Base-by-base conservation (phyloP, 768 basidiomycete species). In the Mycena epipterygia region DNA sequence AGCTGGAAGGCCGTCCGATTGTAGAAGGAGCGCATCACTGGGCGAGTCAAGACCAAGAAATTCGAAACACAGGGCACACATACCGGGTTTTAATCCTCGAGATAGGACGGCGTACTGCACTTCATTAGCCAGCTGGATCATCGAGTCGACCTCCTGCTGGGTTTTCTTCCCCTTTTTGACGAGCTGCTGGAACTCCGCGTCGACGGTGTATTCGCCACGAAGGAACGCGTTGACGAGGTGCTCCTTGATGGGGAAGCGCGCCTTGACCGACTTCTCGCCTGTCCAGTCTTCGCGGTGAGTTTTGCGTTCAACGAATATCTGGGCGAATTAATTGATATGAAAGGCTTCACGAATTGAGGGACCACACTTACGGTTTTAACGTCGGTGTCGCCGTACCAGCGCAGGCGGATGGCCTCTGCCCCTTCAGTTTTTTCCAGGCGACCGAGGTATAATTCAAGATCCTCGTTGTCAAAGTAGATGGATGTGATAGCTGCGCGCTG, bases 231-330 rank as follows among this genome's bases (percentile, higher is more conserved):
- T 97, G 74, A 99, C 92, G 52, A 94, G 89, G 70, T 95, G 90
- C 78, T 98, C 97, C 78, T 97, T 96, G 79, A 99, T 91, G 3
- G 95, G 91, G 84, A 99, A 98, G 14, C 97, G 93, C 17, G 96
- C 94, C 81, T 98, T 99, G 78, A 99, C 97, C 13, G 95, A 96
- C 81, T 98, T 98, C 81, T 99, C 97, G 37, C 98, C 98, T 0
- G 97, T 99, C 98, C 98, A 99, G 77, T 99, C 98, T 81, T 99
- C 98, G 63, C 96, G 90, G 79, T 99, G 94, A 0, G 94, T 95
- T 81, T 95, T 95, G 46, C 94, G 92, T 81, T 95, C 94, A 23
- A 95, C 91, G 73, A 94, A 95, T 42, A 95, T 94, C 92, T 94
- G 74, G 9, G 41, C 29, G 57, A 13, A 30, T 57, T 39, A 72